phyloP scores from a whole-genome alignment of 306 rosid species.

The Phaseolus lunatus region DNA sequence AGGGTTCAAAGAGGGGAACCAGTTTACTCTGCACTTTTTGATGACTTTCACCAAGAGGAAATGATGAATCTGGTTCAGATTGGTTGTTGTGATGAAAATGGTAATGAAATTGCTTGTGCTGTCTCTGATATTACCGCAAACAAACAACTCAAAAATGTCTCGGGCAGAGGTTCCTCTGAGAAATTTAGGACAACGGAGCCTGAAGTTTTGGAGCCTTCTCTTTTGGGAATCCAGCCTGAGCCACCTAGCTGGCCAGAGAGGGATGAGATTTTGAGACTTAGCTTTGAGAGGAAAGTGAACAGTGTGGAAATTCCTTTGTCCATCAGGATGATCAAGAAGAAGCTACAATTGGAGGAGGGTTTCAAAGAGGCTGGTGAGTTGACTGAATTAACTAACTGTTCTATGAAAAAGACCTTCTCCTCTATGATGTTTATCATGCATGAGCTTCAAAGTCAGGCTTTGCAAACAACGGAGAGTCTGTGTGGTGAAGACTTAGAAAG shows the following conservation, averaged over 20 bases:
- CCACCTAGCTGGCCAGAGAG: conserved; percentile 75
- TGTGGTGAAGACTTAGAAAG: conserved; percentile 64
- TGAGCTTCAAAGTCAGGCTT: conserved; percentile 70
- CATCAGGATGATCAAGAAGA: conserved; percentile 70
- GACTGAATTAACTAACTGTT: conserved; percentile 47
- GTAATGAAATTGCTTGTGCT: conserved; percentile 33
- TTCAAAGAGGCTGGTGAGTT: conserved; percentile 44
- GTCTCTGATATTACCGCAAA: conserved; percentile 25
- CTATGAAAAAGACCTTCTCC: conserved; percentile 65
- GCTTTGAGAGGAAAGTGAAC: conserved; percentile 58
- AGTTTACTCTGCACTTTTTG: conserved; percentile 45
- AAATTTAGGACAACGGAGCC: conserved; percentile 38
- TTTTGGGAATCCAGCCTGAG: conserved; percentile 62
- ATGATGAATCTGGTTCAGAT: conserved; percentile 42
- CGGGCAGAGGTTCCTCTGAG: neutral
- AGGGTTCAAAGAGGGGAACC: conserved; percentile 46
- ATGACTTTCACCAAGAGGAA: conserved; percentile 49
- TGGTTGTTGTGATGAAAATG: conserved; percentile 27
- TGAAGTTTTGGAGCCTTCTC: conserved; percentile 58
- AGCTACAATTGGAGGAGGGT: conserved; percentile 52
- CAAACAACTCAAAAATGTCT: conserved; percentile 4
- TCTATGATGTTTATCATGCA: conserved; percentile 67
- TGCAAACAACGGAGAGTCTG: conserved; percentile 60
- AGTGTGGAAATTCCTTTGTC: conserved; percentile 65
- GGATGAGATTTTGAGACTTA: conserved; percentile 50